Conservation (phyloP, 495 filamentous ascomycete species). For the Aspergillus bridgeri region DNA sequence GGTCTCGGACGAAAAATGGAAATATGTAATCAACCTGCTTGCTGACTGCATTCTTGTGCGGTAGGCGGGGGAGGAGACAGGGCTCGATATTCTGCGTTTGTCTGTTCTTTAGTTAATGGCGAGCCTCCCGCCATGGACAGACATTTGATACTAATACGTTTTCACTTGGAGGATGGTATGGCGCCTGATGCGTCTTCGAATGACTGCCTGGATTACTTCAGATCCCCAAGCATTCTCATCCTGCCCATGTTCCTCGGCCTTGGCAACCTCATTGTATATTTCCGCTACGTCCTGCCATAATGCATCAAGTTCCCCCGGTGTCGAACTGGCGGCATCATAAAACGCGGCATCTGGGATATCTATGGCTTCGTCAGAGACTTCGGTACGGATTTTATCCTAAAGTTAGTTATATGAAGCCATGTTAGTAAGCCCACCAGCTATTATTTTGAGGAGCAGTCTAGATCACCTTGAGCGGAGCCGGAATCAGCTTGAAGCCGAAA, state of each 20-base stretch:
- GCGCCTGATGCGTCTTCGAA: neutral
- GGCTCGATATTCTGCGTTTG: neutral
- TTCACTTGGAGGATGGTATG: too few species aligned
- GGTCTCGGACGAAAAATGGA: neutral
- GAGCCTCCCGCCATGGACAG: too few species aligned
- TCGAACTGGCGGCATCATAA: too few species aligned
- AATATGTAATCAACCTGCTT: neutral
- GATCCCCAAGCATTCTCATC: slow-evolving; percentile 5
- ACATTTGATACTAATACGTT: too few species aligned
- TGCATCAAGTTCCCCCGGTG: neutral
- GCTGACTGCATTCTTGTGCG: neutral
- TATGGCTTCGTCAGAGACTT: too few species aligned
- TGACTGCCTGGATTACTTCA: neutral
- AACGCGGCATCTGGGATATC: too few species aligned
- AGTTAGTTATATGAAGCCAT: too few species aligned
- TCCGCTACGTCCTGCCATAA: neutral
- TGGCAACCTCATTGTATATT: neutral
- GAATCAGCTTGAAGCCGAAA: too few species aligned
- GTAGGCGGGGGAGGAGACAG: neutral
- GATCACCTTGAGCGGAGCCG: too few species aligned
- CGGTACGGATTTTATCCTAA: too few species aligned
- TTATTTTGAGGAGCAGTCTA: too few species aligned
- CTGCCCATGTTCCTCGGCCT: neutral
- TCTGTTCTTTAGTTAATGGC: neutral
- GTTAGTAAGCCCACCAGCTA: too few species aligned